Evolutionary conservation across 2,329 filamentous ascomycete species (phyloP), one percentile per base, ranked within the genome.

Genomic region (Sporothrix inflata): DNA sequence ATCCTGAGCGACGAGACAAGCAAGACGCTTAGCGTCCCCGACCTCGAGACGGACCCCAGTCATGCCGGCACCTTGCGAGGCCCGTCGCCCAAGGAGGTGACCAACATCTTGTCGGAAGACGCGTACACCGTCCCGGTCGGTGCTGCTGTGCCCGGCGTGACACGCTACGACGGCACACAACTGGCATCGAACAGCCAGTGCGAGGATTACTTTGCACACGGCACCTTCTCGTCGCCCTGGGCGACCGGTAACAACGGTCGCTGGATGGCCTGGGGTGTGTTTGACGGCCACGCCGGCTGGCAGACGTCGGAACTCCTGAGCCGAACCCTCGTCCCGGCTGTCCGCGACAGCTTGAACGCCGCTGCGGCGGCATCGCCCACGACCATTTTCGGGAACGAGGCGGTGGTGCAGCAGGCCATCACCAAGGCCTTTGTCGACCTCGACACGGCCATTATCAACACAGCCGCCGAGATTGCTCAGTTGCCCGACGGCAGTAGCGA

Each of bases 241-340:
- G 87, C 77, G 82, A 8, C 16, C 14, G 66, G n/a, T 3, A 87
- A 79, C 82, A 40, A 65, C n/a, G 60, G 21, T 4, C 77, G 75
- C 81, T 99, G 96, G 96, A 98, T 98, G 94, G 99, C 99, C 81
- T 99, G 97, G 96, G 96, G 94, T 72, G 94, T 99, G n/a, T 99
- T 98, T 81, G 96, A 99, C 79, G 96, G 96, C 0, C 96, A 99
- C 82, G 93, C 92, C 60, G 96, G 97, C 76, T 99, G 97, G 97
- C 98, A 95, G 6, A 99, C 97, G 8, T 98, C 96, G 47, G 96
- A 96, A 24, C 98, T 97, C 79, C 85, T 99, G 73, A 92, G 96
- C 73, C 94, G 98, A 81, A 91, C 92, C 16, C 87, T 99, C 70
- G 98, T 99, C 76, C 94, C 88, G 75, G 97, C 92, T 78, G 96